Percentiles rank a stretch among this genome's conserved stretches.
These are phyloP conservation scores for Stromatinia cepivora DNA, from an alignment of 2,329 filamentous ascomycete species.

Conservation along the genomic window DNA sequence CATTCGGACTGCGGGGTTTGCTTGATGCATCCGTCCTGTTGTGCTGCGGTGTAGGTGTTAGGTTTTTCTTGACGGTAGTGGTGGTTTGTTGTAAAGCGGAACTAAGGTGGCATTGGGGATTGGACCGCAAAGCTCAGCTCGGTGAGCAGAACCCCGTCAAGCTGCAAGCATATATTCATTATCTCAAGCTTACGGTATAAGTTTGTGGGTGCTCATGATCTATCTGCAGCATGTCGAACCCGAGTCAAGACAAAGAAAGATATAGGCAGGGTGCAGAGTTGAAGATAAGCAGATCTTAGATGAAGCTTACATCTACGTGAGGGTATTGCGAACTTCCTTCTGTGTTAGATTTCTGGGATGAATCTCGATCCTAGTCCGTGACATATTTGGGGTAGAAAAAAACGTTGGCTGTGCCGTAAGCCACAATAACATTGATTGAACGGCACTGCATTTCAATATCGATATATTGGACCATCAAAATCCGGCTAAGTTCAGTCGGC, in stretches of 20 bases:
- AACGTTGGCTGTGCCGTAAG: slow-evolving; percentile 22
- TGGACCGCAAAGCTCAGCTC: slow-evolving; percentile 9
- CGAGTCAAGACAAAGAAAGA: not conserved
- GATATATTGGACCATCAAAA: slow-evolving; percentile 19
- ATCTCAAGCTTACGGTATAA: not conserved
- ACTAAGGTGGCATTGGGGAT: slow-evolving; percentile 13
- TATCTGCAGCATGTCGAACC: slow-evolving; percentile 8
- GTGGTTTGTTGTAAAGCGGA: not conserved
- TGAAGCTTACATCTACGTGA: slow-evolving; percentile 2
- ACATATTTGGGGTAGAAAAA: slow-evolving; percentile 2
- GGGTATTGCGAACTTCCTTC: not conserved
- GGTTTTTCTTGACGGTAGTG: not conserved
- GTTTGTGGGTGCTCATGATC: not conserved
- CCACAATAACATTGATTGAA: slow-evolving; percentile 21
- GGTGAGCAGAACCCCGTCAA: slow-evolving; percentile 10
- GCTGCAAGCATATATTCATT: slow-evolving; percentile 4
- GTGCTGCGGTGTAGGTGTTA: slow-evolving; percentile 8
- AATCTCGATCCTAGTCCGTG: slow-evolving; percentile 7
- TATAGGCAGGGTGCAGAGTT: not conserved
- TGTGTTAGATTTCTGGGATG: not conserved
- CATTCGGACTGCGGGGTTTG: not conserved
- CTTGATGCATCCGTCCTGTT: not conserved
- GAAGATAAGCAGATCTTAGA: slow-evolving; percentile 12
- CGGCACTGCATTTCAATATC: slow-evolving; percentile 18
- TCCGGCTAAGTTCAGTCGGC: slow-evolving; percentile 9